Conservation (phyloP, 2,329 filamentous ascomycete species). For the Colletotrichum sp. region DNA sequence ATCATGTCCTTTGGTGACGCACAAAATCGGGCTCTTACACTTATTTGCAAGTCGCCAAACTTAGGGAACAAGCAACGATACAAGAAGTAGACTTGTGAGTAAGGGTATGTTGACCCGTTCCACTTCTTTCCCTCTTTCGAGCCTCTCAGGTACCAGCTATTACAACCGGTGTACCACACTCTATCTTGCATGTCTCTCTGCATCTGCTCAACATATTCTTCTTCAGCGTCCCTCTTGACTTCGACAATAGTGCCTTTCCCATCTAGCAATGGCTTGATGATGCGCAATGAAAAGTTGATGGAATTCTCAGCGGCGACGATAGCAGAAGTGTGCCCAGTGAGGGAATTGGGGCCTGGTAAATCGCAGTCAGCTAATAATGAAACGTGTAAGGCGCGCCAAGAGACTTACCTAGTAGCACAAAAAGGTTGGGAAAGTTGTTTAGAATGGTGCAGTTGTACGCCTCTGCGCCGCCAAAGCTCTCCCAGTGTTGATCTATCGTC, state of each 20-base stretch:
- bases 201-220: slow-evolving; percentile 32
- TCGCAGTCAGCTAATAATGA: not conserved
- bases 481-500: slow-evolving; percentile 61
- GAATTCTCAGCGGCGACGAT: slow-evolving; percentile 67
- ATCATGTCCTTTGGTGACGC: not conserved
- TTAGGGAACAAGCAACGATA: slow-evolving; percentile 39
- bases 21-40: slow-evolving; percentile 28
- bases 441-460: slow-evolving; percentile 66
- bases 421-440: slow-evolving; percentile 70
- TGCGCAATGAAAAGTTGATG: slow-evolving; percentile 63
- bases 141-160: slow-evolving; percentile 40
- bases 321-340: slow-evolving; percentile 66
- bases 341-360: slow-evolving; percentile 59
- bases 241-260: slow-evolving; percentile 34
- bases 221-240: slow-evolving; percentile 39
- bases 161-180: slow-evolving; percentile 34
- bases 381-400: not conserved
- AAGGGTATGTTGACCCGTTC: slow-evolving; percentile 42
- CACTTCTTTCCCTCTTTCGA: slow-evolving; percentile 28
- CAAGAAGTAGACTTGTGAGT: slow-evolving; percentile 39
- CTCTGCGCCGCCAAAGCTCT: slow-evolving; percentile 61
- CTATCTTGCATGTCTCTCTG: slow-evolving; percentile 37
- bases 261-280: slow-evolving; percentile 55
- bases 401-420: slow-evolving; percentile 57
- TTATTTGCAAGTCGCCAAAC: slow-evolving; percentile 36